Base-by-base conservation (phyloP, 208 protist species). In the Crithidia sp. region DNA sequence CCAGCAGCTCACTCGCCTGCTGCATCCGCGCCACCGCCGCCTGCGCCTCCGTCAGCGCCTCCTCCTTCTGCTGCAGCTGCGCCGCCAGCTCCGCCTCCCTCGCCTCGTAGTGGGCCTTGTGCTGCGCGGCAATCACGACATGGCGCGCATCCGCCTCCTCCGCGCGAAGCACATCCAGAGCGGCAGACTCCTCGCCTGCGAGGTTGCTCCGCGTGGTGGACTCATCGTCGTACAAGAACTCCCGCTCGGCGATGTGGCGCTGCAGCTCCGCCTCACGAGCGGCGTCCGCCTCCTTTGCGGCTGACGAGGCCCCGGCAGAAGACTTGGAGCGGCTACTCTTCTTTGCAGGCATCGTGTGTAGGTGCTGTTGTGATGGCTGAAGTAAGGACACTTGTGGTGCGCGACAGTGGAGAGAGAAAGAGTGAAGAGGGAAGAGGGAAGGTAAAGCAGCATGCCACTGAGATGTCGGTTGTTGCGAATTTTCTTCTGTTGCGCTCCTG, bases 131-230 rank as follows among this genome's bases (percentile, higher is more conserved):
- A 1, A 68, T 79, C 37, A 91, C 82, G 43, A 78, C 77, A 53
- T 81, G 82, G 67, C 79, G 73, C 9, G 90, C 50, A 40, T 86
- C 79, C 69, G 82, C 58, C 68, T 92, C 76, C 7, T 87, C 82
- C 36, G 79, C 45, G 39, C 86, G 82, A 10, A 84, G 68, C 19
- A 76, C 67, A 16, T 92, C 87, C 7, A 91, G 68, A 5, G 78
- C 53, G n/a, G 76, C 75, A 37, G 76, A 45, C 78, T 90, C 85
- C 62, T 93, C 90, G 65, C 95, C 88, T 41, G 90, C 87, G 16
- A 93, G 58, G 39, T 75, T 71, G 52, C 87, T 77, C 10, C 88
- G 87, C 6, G 83, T 67, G 47, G 88, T 74, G 14, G 60, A 52
- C 71, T 94, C 92, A 43, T 88, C 83, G 58, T 85, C 83, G 58